A percentile compares a stretch with the other conserved stretches of the same genome.
These are phyloP conservation scores for Phialemonium atrogriseum DNA, from an alignment of 2,329 filamentous ascomycete species.

Conservation along the genomic window DNA sequence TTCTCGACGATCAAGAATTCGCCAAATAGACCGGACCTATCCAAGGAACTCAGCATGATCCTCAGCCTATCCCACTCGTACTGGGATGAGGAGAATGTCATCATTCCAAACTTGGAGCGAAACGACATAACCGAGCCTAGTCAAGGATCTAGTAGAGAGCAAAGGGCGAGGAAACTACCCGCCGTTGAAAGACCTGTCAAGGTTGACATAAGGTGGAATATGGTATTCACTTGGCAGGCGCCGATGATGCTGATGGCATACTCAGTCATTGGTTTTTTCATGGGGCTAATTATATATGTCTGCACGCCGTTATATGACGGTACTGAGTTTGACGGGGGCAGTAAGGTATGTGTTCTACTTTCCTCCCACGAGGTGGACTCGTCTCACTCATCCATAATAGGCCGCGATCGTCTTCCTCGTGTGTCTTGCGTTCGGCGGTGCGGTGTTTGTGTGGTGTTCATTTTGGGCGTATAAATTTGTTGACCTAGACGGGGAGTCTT, in stretches of 20 bases:
- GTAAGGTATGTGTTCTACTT: conserved; percentile 15
- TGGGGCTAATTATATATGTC: conserved; percentile 14
- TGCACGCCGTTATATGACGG: conserved; percentile 15
- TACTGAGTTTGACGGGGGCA: conserved; percentile 7
- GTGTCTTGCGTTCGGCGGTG: conserved; percentile 8
- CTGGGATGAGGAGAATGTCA: too few relatives aligned
- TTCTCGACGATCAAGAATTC: conserved; percentile 14
- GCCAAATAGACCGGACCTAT: too few relatives aligned
- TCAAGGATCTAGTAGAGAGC: too few relatives aligned
- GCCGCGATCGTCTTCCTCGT: conserved; percentile 14
- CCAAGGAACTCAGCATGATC: too few relatives aligned
- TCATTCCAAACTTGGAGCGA: too few relatives aligned
- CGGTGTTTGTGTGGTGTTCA: conserved; percentile 17
- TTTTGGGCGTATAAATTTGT: conserved; percentile 19
- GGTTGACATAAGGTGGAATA: conserved; percentile 18
- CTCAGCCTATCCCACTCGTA: too few relatives aligned
- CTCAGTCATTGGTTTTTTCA: conserved; percentile 15
- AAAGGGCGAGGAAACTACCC: conserved; percentile 5
- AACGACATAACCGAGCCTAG: too few relatives aligned
- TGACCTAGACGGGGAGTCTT: too few relatives aligned
- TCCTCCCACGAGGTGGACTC: too few relatives aligned
- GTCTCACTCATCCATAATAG: conserved; percentile 1
- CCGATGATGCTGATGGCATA: conserved; percentile 20
- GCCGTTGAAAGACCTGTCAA: conserved; percentile 5
- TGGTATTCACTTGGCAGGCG: conserved; percentile 21